These are phyloP conservation scores for Daldinia caldariorum DNA, from an alignment of 495 filamentous ascomycete genomes.

Conservation along the genomic window DNA sequence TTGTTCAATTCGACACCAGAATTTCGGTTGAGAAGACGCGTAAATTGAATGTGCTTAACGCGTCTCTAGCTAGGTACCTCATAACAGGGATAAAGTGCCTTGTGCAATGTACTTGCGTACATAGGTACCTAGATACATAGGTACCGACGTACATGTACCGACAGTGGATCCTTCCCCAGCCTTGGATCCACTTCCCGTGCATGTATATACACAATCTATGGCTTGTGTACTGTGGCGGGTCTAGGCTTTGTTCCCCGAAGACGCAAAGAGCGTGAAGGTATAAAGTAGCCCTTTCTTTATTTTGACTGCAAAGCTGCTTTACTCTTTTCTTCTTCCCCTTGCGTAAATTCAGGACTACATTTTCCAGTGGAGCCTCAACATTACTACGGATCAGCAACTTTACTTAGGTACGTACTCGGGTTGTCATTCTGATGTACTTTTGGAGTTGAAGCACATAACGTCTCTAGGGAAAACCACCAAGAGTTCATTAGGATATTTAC, in stretches of 20 bases:
- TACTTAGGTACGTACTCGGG: no score
- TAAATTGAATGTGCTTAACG: conserved; percentile 37
- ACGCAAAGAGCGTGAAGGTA: background rate
- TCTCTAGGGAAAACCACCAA: background rate
- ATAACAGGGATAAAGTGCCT: no score
- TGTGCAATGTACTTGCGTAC: conserved; percentile 3
- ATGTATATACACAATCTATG: no score
- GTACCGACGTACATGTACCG: conserved; percentile 2
- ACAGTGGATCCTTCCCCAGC: no score
- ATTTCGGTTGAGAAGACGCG: conserved; percentile 32
- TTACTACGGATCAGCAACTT: background rate
- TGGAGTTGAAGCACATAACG: background rate
- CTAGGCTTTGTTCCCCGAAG: background rate
- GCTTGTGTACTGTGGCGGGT: no score
- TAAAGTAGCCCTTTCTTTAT: background rate
- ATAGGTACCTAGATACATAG: no score
- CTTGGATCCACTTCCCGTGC: background rate
- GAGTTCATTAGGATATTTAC: background rate
- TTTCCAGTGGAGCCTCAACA: background rate
- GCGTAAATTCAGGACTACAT: background rate
- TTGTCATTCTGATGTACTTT: background rate
- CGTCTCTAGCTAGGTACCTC: conserved; percentile 9
- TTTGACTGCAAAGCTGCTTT: background rate
- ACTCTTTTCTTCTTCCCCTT: background rate
- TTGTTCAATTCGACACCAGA: background rate